Evolutionary conservation across 768 basidiomycete species (phyloP).

Genomic region (Panellus pusillus): DNA sequence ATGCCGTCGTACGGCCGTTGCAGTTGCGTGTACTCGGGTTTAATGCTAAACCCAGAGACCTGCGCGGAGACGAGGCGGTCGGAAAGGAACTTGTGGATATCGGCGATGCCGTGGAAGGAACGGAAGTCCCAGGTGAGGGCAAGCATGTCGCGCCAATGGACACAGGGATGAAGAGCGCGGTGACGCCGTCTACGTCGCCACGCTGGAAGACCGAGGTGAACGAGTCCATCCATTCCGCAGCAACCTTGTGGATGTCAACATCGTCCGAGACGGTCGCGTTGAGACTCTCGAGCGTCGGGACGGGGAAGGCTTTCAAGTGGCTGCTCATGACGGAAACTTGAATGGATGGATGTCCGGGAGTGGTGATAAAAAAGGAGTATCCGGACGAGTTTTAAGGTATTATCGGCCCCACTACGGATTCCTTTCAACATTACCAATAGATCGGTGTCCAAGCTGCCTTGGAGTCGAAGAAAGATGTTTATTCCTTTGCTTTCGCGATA

Average conservation of each 20-base stretch:
- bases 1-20: conserved; percentile 40
- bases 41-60: conserved; percentile 26
- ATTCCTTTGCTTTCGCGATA: too few species aligned
- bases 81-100: conserved; percentile 35
- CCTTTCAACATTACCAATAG: too few species aligned
- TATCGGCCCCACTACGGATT: too few species aligned
- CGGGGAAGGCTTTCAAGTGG: too few species aligned
- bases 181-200: conserved; percentile 22
- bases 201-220: conserved; percentile 19
- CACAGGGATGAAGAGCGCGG: conserved; percentile 30
- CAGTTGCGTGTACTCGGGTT: conserved; percentile 25
- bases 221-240: conserved; percentile 24
- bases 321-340: too few species aligned
- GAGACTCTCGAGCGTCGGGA: conserved; percentile 27
- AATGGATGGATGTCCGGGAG: too few species aligned
- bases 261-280: conserved; percentile 13
- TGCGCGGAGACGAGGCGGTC: conserved; percentile 32
- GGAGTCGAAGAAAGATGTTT: too few species aligned
- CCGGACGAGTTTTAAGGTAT: background rate
- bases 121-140: conserved; percentile 53
- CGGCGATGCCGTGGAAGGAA: conserved; percentile 36
- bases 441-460: too few species aligned
- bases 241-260: conserved; percentile 18
- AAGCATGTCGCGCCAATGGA: conserved; percentile 52
- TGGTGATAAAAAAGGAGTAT: conserved; percentile 2